A percentile compares a stretch with the other conserved stretches of the same genome.
Evolutionary conservation across 768 basidiomycete species (phyloP).

Genomic region (Fistulinella prunicolor): DNA sequence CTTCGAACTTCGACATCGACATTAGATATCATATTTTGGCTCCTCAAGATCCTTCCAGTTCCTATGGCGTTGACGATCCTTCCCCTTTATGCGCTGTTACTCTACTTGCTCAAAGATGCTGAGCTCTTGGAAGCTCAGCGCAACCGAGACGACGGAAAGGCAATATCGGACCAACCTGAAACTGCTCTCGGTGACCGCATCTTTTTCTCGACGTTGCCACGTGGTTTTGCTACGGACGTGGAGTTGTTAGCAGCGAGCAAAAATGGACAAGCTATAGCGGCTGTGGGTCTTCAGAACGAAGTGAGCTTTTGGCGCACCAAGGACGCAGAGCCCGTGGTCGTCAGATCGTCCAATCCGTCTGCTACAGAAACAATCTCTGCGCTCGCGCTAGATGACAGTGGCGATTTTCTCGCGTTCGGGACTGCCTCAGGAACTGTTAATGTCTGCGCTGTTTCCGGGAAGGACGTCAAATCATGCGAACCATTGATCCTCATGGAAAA

Average conservation of each 20-base stretch:
- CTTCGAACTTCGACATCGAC: conserved; percentile 47
- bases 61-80: conserved; percentile 80
- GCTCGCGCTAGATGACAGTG: conserved; percentile 59
- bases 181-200: conserved; percentile 42
- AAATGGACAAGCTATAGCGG: conserved; percentile 62
- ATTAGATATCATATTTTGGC: conserved; percentile 62
- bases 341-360: conserved; percentile 47
- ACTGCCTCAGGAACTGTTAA: conserved; percentile 64
- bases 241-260: conserved; percentile 73
- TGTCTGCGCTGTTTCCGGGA: conserved; percentile 55
- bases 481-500: conserved; percentile 42
- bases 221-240: conserved; percentile 78
- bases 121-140: conserved; percentile 88
- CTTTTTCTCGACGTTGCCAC: conserved; percentile 69
- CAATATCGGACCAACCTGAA: conserved; percentile 24
- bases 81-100: conserved; percentile 69
- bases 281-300: conserved; percentile 78
- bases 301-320: conserved; percentile 64
- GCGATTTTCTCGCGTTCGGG: conserved; percentile 66
- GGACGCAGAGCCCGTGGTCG: conserved; percentile 37
- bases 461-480: conserved; percentile 36
- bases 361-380: conserved; percentile 52
- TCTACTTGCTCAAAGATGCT: conserved; percentile 87
- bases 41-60: conserved; percentile 77
- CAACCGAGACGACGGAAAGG: conserved; percentile 49